Base-by-base conservation (phyloP, 2,329 filamentous ascomycete genomes). In the Fusarium sambucinum region DNA sequence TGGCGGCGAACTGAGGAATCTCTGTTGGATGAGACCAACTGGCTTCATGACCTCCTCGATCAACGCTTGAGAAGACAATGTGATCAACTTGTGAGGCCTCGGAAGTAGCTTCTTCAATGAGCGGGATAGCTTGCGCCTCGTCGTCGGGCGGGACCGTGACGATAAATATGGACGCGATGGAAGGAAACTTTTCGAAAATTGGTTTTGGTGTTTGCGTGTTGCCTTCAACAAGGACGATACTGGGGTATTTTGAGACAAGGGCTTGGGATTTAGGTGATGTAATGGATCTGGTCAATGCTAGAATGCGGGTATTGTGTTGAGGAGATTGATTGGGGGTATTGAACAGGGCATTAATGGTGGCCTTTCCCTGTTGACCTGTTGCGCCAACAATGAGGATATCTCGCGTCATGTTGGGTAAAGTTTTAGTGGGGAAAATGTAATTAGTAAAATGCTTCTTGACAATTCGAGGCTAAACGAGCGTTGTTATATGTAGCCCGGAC, bases 101-200 rank as follows among this genome's bases (percentile, higher is more conserved):
- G 0, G 32, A 5, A 1, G 68, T 33, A 11, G 72, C 72, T 10
- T 67, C 66, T 30, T 75, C 71, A 17, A 76, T 71, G 3, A 76
- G 66, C 6, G 75, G 72, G 0, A 71, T 25, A 0, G 72, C 72
- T 19, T 73, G 68, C 2, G 29, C 53, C 27, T 76, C 73, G 4
- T 76, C 75, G 3, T 73, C 62, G 1, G 72, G 71, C 0, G 74
- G 73, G 1, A 76, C 69, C 1, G 75, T 77, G 14, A 76, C 73
- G 27, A 76, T 25, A 25, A 76, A 75, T 17, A 70, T 13, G 1
- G 74, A 67, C n/a, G 71, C 52, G 5, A 76, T 70, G 5, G 13
- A 42, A 12, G 74, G 71, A 16, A 73, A 50, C 0, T 48, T 27
- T 13, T 53, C 2, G 21, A 77, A 76, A 11, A 77, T 72, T 1